Evolutionary conservation across 192 early-diverging fungal species (phyloP), one percentile per base, ranked within the genome.

Genomic region (Entomortierella beljakovae): DNA sequence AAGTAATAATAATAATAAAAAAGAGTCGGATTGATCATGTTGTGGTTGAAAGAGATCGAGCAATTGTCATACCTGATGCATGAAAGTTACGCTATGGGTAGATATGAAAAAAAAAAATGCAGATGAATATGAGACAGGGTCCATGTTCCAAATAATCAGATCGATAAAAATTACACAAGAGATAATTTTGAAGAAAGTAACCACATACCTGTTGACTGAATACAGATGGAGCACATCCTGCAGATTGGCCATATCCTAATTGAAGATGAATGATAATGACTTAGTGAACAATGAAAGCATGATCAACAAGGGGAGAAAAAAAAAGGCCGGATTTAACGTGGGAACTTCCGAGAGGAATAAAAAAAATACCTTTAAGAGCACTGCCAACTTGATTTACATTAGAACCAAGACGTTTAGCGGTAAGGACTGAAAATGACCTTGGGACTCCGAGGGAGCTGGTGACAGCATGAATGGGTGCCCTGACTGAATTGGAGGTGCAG

Each of bases 121-220:
- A 26, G 28, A 18, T 53, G 7, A 16, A 50, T 16, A 18, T 22
- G 49, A 50, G 49, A 23, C 49, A 50, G 10, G 16, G 49, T 57
- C 34, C 31, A 22, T 4, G 9, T 15, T 22, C 3, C 20, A 46
- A 61, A 26, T 20, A 7, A 63, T 49, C 62, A 53, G 51, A 38
- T 38, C 49, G 49, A 16, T 22, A 22, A 22, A 10, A 7, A 23
- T 20, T 50, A 22, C 32, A 64, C 52, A 54, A 32, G 8, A 8
- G 2, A 1, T 11, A 8, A 51, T 29, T 32, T 5, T 1, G 25
- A 63, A 23, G 3, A 37, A 37, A 7, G 38, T 57, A 26, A 22
- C 32, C 0, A n/a, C 8, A 34, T 60, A 79, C 75, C 75, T 79
- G 67, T 51, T 79, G 75, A 53, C 66, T 64, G 42, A 79, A 55